These are phyloP conservation scores for Echinosophora koreensis DNA, from an alignment of 306 rosid genomes.

Conservation along the genomic window DNA sequence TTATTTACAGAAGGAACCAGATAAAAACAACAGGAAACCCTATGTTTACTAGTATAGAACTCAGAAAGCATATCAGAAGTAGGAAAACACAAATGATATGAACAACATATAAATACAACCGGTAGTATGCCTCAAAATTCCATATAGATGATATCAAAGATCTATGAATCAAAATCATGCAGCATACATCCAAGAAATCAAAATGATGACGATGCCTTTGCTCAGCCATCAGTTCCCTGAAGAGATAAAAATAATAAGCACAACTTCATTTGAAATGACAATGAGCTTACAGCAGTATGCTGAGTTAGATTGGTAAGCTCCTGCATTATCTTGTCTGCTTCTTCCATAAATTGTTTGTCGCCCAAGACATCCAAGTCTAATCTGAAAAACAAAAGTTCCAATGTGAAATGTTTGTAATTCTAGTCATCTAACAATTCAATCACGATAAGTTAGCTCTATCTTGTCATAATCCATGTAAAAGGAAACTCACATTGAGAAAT, in stretches of 20 bases:
- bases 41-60: constrained; percentile 14
- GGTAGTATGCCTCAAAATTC: background rate
- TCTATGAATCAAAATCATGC: constrained; percentile 27
- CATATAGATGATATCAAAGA: constrained; percentile 3
- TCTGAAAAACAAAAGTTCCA: constrained; percentile 59
- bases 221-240: constrained; percentile 39
- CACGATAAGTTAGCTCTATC: constrained; percentile 18
- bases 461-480: constrained; percentile 27
- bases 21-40: constrained; percentile 11
- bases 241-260: constrained; percentile 7
- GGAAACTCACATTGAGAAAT: constrained; percentile 69
- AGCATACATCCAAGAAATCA: constrained; percentile 39
- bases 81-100: constrained; percentile 10
- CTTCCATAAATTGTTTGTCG: constrained; percentile 54
- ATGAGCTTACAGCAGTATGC: constrained; percentile 78
- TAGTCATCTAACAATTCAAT: constrained; percentile 42
- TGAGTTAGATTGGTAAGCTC: constrained; percentile 73
- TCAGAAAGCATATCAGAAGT: constrained; percentile 7
- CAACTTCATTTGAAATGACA: constrained; percentile 36
- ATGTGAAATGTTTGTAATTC: constrained; percentile 10
- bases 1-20: constrained; percentile 35
- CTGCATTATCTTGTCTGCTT: constrained; percentile 74
- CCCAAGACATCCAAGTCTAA: constrained; percentile 62
- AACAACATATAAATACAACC: constrained; percentile 25
- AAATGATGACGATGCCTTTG: constrained; percentile 33